Percentiles rank a stretch among this genome's conserved stretches.
These are phyloP conservation scores for Plasmodium sp. DNA, from an alignment of 169 alveolate species.

Conservation along the genomic window DNA sequence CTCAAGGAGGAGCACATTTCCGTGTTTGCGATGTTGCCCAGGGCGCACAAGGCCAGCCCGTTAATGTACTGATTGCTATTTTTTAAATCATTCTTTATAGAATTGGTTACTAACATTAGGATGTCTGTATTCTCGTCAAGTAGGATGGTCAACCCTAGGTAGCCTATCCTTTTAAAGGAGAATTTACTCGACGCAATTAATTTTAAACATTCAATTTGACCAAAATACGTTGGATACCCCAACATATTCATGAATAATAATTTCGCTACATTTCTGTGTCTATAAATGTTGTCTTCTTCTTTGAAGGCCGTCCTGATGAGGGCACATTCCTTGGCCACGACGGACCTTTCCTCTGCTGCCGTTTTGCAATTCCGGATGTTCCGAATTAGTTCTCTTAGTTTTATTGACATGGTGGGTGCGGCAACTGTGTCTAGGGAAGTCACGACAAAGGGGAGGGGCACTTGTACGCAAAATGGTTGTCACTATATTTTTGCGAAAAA, in stretches of 20 bases:
- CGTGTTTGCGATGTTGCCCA: slow-evolving; percentile 97
- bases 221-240: slow-evolving; percentile 97
- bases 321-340: slow-evolving; percentile 99
- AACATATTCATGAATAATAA: slow-evolving; percentile 96
- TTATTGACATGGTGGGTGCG: slow-evolving; percentile 83
- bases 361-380: slow-evolving; percentile 98
- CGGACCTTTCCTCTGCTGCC: slow-evolving; percentile 99
- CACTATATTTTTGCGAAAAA: background rate
- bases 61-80: slow-evolving; percentile 93
- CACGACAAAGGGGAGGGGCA: background rate
- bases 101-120: slow-evolving; percentile 97
- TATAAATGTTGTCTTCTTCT: slow-evolving; percentile 87
- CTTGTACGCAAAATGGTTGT: background rate
- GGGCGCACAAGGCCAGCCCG: slow-evolving; percentile 98
- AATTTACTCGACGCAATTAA: slow-evolving; percentile 96
- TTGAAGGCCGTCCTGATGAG: slow-evolving; percentile 96
- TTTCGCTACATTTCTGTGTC: slow-evolving; percentile 98
- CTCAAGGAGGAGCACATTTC: slow-evolving; percentile 97
- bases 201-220: slow-evolving; percentile 98
- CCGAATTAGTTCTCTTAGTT: slow-evolving; percentile 97
- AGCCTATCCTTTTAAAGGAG: slow-evolving; percentile 97
- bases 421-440: background rate
- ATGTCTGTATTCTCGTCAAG: slow-evolving; percentile 98
- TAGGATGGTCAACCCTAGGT: slow-evolving; percentile 96
- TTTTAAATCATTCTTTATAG: slow-evolving; percentile 97